A percentile compares a stretch with the other conserved stretches of the same genome.
Evolutionary conservation across 371 early-diverging fungal species (phyloP).

Genomic region (Haplosporangium sp.): DNA sequence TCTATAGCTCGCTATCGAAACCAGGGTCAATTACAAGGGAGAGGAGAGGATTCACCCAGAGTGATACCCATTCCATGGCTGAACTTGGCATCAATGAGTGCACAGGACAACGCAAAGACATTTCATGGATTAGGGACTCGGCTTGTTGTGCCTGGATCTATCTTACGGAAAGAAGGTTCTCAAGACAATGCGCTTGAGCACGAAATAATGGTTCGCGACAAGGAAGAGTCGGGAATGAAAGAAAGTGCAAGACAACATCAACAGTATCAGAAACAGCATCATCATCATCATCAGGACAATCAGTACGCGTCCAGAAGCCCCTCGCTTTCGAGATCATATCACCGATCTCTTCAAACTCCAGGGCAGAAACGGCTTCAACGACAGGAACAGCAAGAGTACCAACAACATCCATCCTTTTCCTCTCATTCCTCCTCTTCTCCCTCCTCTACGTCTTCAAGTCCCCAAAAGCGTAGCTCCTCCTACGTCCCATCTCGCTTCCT

Average conservation of each 20-base stretch:
- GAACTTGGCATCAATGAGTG: slow-evolving; percentile 16
- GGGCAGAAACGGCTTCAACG: too few species aligned
- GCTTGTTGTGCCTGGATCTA: not conserved
- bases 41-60: not conserved
- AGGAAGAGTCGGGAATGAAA: too few species aligned
- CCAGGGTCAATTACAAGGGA: slow-evolving; percentile 24
- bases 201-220: too few species aligned
- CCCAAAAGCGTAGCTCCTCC: too few species aligned
- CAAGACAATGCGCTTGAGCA: not conserved
- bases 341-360: too few species aligned
- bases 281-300: too few species aligned
- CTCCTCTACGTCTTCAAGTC: too few species aligned
- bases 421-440: too few species aligned
- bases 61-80: slow-evolving; percentile 26
- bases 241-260: not conserved
- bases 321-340: too few species aligned
- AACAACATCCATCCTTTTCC: too few species aligned
- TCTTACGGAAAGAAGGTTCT: not conserved
- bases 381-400: too few species aligned
- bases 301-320: too few species aligned
- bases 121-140: slow-evolving; percentile 31
- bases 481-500: not conserved
- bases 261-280: not conserved
- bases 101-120: slow-evolving; percentile 30
- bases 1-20: slow-evolving; percentile 19